Conservation (phyloP, 805 yeast genomes). For the Kodamaea kakaduensis region DNA sequence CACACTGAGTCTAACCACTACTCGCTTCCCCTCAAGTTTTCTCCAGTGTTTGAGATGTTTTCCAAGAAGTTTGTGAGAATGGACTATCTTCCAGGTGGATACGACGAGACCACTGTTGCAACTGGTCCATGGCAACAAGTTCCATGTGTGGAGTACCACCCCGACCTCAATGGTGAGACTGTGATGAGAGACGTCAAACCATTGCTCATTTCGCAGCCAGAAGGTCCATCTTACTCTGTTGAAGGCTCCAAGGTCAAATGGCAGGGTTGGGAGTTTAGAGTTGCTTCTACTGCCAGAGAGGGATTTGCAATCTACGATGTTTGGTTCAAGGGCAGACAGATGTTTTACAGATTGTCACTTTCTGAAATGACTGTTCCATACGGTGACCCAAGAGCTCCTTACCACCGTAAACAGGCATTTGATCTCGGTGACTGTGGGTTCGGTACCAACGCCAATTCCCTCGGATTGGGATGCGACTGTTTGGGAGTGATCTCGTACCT, state of each 20-base stretch:
- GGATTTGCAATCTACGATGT: slow-evolving; percentile 75
- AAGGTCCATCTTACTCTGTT: slow-evolving; percentile 68
- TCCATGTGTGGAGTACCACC: slow-evolving; percentile 66
- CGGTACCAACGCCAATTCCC: slow-evolving; percentile 66
- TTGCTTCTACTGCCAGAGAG: slow-evolving; percentile 67
- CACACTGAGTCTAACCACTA: slow-evolving; percentile 74
- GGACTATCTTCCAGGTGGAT: slow-evolving; percentile 71
- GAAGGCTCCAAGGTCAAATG: slow-evolving; percentile 61
- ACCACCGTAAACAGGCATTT: slow-evolving; percentile 82
- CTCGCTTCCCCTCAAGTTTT: slow-evolving; percentile 67
- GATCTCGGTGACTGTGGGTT: slow-evolving; percentile 85
- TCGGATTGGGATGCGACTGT: slow-evolving; percentile 77
- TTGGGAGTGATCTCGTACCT: slow-evolving; percentile 73
- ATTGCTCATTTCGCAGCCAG: slow-evolving; percentile 66
- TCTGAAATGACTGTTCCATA: slow-evolving; percentile 88
- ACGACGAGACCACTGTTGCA: slow-evolving; percentile 54
- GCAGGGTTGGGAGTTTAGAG: slow-evolving; percentile 85
- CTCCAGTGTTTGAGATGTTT: slow-evolving; percentile 66
- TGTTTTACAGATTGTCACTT: slow-evolving; percentile 66
- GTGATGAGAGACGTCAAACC: slow-evolving; percentile 61
- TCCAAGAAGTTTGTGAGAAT: slow-evolving; percentile 62
- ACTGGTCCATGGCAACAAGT: slow-evolving; percentile 61
- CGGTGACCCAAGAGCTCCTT: slow-evolving; percentile 81
- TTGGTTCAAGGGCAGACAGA: slow-evolving; percentile 70
- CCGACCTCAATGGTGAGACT: slow-evolving; percentile 57